Evolutionary conservation across 2,329 filamentous ascomycete genomes (phyloP).

Genomic region (Xylariales sp.): DNA sequence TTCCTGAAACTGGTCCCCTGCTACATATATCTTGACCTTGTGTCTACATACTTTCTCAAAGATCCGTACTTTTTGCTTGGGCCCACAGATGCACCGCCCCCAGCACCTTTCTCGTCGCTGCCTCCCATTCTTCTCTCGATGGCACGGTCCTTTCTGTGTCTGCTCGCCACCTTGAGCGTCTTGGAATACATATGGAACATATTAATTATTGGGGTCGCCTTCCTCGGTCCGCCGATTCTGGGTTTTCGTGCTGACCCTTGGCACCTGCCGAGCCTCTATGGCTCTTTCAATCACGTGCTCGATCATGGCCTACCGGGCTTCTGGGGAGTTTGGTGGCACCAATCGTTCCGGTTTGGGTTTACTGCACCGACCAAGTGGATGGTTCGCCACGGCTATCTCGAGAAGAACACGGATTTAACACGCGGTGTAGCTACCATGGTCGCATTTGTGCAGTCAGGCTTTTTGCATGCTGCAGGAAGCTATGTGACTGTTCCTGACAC

Average conservation of each 20-base stretch:
- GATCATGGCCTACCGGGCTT: conserved; percentile 72
- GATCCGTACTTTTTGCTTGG: conserved; percentile 74
- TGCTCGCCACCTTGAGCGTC: conserved; percentile 53
- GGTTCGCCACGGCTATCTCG: conserved; percentile 32
- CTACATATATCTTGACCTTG: conserved; percentile 66
- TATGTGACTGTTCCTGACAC: conserved; percentile 55
- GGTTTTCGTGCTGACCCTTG: conserved; percentile 46
- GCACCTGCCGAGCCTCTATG: conserved; percentile 52
- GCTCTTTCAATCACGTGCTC: conserved; percentile 49
- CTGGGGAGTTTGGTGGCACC: conserved; percentile 90
- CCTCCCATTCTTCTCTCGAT: conserved; percentile 42
- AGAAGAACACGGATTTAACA: conserved; percentile 21
- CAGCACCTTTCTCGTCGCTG: conserved; percentile 38
- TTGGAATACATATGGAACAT: conserved; percentile 58
- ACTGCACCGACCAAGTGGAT: conserved; percentile 52
- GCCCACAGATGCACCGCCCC: conserved; percentile 32
- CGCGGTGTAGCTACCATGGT: conserved; percentile 32
- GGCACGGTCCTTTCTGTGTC: conserved; percentile 53
- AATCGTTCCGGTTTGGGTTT: conserved; percentile 76
- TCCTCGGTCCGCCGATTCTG: conserved; percentile 45
- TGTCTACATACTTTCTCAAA: conserved; percentile 64
- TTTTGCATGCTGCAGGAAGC: conserved; percentile 69
- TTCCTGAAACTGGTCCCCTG: conserved; percentile 39
- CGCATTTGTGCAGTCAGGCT: conserved; percentile 63
- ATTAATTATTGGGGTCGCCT: conserved; percentile 52